Base-by-base conservation (phyloP, 176 grass and related monocot genomes). In the Aegilops sharonensis region DNA sequence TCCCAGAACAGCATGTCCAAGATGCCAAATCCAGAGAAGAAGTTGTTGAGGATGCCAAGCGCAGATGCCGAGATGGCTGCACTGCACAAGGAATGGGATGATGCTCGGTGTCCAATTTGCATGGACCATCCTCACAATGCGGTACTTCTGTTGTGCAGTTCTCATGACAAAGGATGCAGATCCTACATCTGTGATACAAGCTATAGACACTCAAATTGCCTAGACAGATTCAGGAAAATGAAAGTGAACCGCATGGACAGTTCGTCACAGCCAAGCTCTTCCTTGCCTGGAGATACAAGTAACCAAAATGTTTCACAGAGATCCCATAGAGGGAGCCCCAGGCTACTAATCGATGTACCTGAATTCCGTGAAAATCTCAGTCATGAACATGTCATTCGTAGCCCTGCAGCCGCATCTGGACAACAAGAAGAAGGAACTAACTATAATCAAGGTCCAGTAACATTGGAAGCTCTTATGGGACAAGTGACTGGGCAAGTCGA, bases 61-160 rank as follows among this genome's bases (percentile, higher is more conserved):
- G 64, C 83, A 69, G 74, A 86, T 72, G 27, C 39, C 43, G 43
- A 89, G 69, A 91, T 85, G 79, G 40, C 79, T 84, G 72, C 87
- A 36, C 78, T 64, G 68, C 82, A 85, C 20, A 88, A 92, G 68
- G 90, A 94, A 67, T 94, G 92, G 94, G 92, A 97, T 80, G 94
- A 92, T 52, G 84, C 86, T 80, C 65, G 71, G 29, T 94, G 94
- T 68, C 88, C 94, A 60, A 94, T 92, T 81, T 97, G 94, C 84
- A 94, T 97, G 94, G 94, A 97, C 56, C 90, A 97, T 82, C 94
- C 94, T 25, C 92, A 97, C 59, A 97, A 94, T 64, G 92, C 94
- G 45, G 94, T 97, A 20, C 90, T 86, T 62, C 63, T 97, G 25
- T 21, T 90, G 64, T 97, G 94, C 83, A 89, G 77, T 18, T 94